phyloP scores from a whole-genome alignment of 257 asterid genomes.

The Rubia yunnanensis region DNA sequence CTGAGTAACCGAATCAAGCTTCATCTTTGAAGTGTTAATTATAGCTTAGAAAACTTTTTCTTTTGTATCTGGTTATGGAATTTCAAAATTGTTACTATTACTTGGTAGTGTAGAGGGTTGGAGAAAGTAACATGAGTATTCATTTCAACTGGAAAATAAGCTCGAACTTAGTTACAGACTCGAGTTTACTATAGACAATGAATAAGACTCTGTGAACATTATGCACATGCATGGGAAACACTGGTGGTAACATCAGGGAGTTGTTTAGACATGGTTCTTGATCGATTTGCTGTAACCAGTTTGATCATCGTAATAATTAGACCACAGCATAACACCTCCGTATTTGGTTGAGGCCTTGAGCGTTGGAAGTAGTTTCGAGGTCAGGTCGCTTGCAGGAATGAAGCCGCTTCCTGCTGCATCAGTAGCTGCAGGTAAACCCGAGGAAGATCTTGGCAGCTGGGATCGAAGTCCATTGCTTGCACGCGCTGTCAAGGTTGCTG shows the following conservation, averaged over 20 bases:
- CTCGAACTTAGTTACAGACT: background rate
- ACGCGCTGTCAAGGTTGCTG: constrained; percentile 20
- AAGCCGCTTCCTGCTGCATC: constrained; percentile 28
- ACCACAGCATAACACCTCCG: constrained; percentile 27
- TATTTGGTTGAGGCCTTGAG: constrained; percentile 15
- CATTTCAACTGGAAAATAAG: background rate
- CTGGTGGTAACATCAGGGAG: background rate
- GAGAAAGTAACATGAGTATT: background rate
- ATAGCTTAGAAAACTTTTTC: background rate
- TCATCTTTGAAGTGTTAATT: background rate
- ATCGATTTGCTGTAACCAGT: constrained; percentile 18
- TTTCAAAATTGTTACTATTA: background rate
- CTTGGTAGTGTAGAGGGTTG: background rate
- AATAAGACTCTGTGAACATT: background rate
- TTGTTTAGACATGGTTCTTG: constrained; percentile 12
- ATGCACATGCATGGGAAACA: background rate
- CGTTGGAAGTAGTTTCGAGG: constrained; percentile 17
- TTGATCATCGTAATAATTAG: constrained; percentile 20
- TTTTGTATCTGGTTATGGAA: background rate
- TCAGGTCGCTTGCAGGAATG: constrained; percentile 15
- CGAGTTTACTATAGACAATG: background rate
- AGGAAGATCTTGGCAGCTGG: constrained; percentile 17
- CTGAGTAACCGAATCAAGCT: constrained; percentile 10
- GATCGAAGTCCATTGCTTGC: constrained; percentile 25
- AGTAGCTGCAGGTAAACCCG: constrained; percentile 21